Conservation (phyloP, 257 asterid species). For the Misopates orontium region DNA sequence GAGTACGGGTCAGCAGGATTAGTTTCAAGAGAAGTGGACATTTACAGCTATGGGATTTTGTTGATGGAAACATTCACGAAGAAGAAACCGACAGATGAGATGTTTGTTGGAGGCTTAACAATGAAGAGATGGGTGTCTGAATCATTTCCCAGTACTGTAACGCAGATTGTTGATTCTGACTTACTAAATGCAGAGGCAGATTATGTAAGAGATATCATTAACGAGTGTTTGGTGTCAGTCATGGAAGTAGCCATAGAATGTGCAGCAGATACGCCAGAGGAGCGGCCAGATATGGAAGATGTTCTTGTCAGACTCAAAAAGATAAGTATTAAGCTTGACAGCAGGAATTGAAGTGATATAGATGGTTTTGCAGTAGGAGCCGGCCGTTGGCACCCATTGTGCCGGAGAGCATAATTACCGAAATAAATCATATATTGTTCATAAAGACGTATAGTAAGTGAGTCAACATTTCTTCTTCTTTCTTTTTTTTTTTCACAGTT, state of each 20-base stretch:
- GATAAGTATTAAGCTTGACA: no score
- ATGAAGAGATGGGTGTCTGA: constrained; percentile 22
- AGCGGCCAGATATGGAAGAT: background rate
- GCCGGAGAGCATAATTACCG: no score
- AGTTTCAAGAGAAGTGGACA: constrained; percentile 19
- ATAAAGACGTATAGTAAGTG: no score
- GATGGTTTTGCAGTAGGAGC: no score
- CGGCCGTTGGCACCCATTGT: no score
- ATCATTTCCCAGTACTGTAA: constrained; percentile 1
- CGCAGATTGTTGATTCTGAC: constrained; percentile 11
- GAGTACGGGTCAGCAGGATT: constrained; percentile 29
- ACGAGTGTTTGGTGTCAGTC: background rate
- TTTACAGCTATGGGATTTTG: constrained; percentile 27
- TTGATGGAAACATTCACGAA: constrained; percentile 25
- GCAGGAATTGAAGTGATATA: no score
- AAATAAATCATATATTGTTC: no score
- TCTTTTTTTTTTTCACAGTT: no score
- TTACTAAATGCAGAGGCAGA: background rate
- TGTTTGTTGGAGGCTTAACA: constrained; percentile 22
- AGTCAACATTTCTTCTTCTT: no score
- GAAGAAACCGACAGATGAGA: constrained; percentile 22
- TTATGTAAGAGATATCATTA: background rate
- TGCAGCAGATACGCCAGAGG: background rate
- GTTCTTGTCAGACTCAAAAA: constrained; percentile 2
- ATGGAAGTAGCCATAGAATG: constrained; percentile 6